Base-by-base conservation (phyloP, 2,329 filamentous ascomycete species). In the Penicillium sp. region DNA sequence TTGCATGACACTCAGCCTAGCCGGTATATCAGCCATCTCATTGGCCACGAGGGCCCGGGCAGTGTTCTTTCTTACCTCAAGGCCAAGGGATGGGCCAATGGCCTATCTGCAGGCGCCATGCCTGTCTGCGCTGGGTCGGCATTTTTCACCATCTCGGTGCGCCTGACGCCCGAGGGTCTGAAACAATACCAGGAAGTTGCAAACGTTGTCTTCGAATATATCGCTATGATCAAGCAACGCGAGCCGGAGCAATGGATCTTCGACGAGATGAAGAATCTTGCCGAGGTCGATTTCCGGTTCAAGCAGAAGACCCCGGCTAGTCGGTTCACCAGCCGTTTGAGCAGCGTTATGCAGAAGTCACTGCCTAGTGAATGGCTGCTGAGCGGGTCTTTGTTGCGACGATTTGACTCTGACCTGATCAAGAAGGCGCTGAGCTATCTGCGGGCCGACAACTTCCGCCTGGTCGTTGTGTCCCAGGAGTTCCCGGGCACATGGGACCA, bases 271-370 rank as follows among this genome's bases (percentile, higher is more conserved):
- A 93, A 92, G 74, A 87, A 87, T 36, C 87, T 97, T 77, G 87
- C 90, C 44, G 92, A 97, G 64, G 91, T 97, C 13, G 90, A 96
- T 65, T 99, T 99, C 81, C 90, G 89, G 64, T 99, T 96, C 76
- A 91, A 87, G 75, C 91, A 97, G 72, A 97, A 97, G 79, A 90
- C 87, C 2, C 91, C 90, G 1, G 91, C 93, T 2, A 94, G 89
- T 70, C 85, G 89, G 29, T 97, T 97, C 68, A 94, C 92, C 0
- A 96, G 91, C 78, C 86, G 84, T 59, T 86, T 91, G 62, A 92
- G 89, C 69, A 86, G 88, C 19, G 84, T 91, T 19, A 97, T 99
- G 94, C 94, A 97, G 72, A 92, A 90, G 73, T 89, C 90, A 1
- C 79, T 95, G 44, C 91, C 92, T 2, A 85, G 92, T 60, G 90